These are phyloP conservation scores for Boletus coccyginus DNA, from an alignment of 768 basidiomycete species.

Conservation along the genomic window DNA sequence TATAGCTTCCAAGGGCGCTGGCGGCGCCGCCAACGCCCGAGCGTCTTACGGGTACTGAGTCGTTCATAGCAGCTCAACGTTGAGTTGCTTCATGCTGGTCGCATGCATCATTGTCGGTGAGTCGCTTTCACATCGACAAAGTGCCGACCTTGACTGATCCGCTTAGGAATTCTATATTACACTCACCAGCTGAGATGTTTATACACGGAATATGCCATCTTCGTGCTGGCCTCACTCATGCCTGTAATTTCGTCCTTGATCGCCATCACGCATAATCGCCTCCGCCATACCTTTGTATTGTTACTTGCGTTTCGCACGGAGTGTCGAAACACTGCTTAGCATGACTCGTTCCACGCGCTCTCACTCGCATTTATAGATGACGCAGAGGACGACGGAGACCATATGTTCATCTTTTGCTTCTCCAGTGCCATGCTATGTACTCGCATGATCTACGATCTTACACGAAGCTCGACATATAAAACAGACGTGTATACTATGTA, in stretches of 20 bases:
- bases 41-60: constrained; percentile 42
- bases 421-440: constrained; percentile 10
- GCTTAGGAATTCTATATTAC: constrained; percentile 14
- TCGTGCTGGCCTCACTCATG: constrained; percentile 17
- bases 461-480: constrained; percentile 10
- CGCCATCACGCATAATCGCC: constrained; percentile 10
- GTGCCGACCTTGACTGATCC: background rate
- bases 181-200: constrained; percentile 16
- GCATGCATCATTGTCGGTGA: constrained; percentile 15
- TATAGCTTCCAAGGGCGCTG: constrained; percentile 37
- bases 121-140: background rate
- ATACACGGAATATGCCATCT: constrained; percentile 17
- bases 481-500: constrained; percentile 27
- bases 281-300: constrained; percentile 8
- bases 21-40: constrained; percentile 28
- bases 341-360: constrained; percentile 3
- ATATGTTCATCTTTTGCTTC: constrained; percentile 21
- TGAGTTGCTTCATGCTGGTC: constrained; percentile 4
- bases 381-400: constrained; percentile 15
- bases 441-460: constrained; percentile 18
- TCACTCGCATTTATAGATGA: constrained; percentile 20
- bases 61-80: background rate
- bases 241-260: constrained; percentile 15
- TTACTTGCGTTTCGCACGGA: constrained; percentile 9
- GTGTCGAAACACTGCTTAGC: background rate